These are phyloP conservation scores for Rhizopogon vinicolor DNA, from an alignment of 768 basidiomycete species.

Conservation along the genomic window DNA sequence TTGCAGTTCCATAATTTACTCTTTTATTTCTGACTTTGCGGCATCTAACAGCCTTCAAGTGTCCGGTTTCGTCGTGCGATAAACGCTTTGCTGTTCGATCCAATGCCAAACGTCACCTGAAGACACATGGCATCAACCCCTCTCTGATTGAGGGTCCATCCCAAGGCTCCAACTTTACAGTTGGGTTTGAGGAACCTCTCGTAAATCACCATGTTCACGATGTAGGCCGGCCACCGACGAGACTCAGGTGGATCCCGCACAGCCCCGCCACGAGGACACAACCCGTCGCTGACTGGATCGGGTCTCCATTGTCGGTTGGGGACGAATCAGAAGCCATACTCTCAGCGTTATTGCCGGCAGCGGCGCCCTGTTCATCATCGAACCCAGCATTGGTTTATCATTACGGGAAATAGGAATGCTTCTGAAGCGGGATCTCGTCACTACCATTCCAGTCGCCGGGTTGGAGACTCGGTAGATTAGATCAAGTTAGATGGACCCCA, in stretches of 20 bases:
- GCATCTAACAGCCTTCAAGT: slow-evolving; percentile 29
- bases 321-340: slow-evolving; percentile 23
- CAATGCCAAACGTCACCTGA: slow-evolving; percentile 75
- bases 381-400: slow-evolving; percentile 22
- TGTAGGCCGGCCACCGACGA: slow-evolving; percentile 29
- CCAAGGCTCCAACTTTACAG: slow-evolving; percentile 24
- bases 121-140: slow-evolving; percentile 59
- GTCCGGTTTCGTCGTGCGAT: slow-evolving; percentile 54
- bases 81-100: slow-evolving; percentile 76
- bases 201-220: slow-evolving; percentile 38
- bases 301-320: slow-evolving; percentile 9
- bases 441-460: slow-evolving; percentile 28
- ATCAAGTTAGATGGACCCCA: neutral
- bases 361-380: slow-evolving; percentile 29
- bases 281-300: slow-evolving; percentile 25
- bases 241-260: slow-evolving; percentile 38
- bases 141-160: slow-evolving; percentile 14
- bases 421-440: slow-evolving; percentile 25
- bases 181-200: slow-evolving; percentile 43
- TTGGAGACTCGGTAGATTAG: slow-evolving; percentile 12
- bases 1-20: neutral
- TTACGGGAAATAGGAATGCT: slow-evolving; percentile 27
- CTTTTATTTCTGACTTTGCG: neutral
- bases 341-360: slow-evolving; percentile 32
- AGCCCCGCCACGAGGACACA: slow-evolving; percentile 24